Evolutionary conservation across 2,329 filamentous ascomycete genomes (phyloP), one percentile per base, ranked within the genome.

Genomic region (Aspergillus glaucus): DNA sequence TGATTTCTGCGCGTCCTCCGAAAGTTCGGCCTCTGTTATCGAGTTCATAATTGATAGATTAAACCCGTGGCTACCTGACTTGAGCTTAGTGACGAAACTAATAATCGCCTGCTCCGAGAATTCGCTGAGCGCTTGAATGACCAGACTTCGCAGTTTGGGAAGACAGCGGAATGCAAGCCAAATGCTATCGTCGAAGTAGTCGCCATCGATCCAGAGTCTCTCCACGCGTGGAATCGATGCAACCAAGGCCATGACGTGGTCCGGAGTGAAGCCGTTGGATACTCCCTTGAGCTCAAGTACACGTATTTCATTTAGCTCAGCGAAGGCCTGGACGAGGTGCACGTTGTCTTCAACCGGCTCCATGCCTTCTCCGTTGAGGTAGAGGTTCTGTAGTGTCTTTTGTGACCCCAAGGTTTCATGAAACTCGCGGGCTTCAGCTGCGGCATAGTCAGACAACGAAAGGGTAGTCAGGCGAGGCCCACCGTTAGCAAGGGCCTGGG

Each of bases 211-310:
- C 57, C 60, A 66, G 14, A 70, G 59, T 21, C 59, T 56, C 46
- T 66, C 64, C 7, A 70, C 54, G 22, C 58, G 49, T 4, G 63
- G 61, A 17, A 70, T 58, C 26, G 44, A 57, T 15, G 60, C 50
- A 2, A 60, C 59, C 6, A 70, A 49, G 6, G 54, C 43, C 21
- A 58, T 55, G 43, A 67, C 56, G 46, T 69, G 60, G 12, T 61
- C 58, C 41, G 55, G 54, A 6, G 59, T 56, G 50, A 69, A 68
- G 34, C 58, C 57, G 24, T 65, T 62, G 3, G 65, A 66, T 30
- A 69, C 60, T 34, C 64, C 62, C 45, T 64, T 64, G 21, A 70
- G 56, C 14, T 64, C 58, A 2, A 70, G 58, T 32, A 64, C 61
- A 36, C 56, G 56, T 22, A 70, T 51, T 24, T 64, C 53, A 8